Conservation (phyloP, 768 basidiomycete species). For the Sporobolomyces phaffii region DNA sequence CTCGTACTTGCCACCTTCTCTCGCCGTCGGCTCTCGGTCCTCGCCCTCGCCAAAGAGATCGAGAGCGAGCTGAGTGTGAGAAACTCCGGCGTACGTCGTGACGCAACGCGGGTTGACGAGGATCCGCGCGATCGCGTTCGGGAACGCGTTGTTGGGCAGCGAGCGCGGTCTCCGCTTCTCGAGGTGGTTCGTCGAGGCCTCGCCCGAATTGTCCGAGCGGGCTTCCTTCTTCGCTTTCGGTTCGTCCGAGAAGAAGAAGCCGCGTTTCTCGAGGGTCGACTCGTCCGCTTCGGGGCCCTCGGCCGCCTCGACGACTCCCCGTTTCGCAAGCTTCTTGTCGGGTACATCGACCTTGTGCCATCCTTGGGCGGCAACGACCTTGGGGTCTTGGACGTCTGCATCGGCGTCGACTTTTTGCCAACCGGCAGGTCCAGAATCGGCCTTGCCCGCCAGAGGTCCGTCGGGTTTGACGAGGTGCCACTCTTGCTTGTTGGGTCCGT, state of each 20-base stretch:
- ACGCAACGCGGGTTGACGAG: constrained; percentile 93
- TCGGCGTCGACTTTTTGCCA: constrained; percentile 30
- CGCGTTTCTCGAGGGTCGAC: constrained; percentile 39
- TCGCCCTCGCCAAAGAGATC: constrained; percentile 84
- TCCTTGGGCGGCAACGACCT: neutral
- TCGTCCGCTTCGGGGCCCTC: constrained; percentile 50
- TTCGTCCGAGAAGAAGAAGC: constrained; percentile 15
- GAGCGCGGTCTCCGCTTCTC: constrained; percentile 47
- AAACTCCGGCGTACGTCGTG: constrained; percentile 95
- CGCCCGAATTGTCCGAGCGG: neutral
- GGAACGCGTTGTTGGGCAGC: constrained; percentile 79
- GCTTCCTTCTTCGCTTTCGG: constrained; percentile 1
- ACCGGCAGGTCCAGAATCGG: constrained; percentile 12
- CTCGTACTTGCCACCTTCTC: constrained; percentile 59
- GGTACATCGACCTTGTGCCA: neutral
- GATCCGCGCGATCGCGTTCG: constrained; percentile 68
- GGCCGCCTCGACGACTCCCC: constrained; percentile 41
- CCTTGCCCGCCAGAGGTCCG: constrained; percentile 28
- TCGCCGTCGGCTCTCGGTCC: constrained; percentile 54
- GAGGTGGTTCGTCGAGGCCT: constrained; percentile 30
- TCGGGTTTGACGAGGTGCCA: constrained; percentile 25
- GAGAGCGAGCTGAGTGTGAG: constrained; percentile 88
- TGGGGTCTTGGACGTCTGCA: neutral
- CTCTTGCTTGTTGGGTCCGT: constrained; percentile 34
- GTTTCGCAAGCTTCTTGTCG: constrained; percentile 43